Evolutionary conservation across 2,329 filamentous ascomycete genomes (phyloP), one percentile per base, ranked within the genome.

Genomic region (Xylaria sp.): DNA sequence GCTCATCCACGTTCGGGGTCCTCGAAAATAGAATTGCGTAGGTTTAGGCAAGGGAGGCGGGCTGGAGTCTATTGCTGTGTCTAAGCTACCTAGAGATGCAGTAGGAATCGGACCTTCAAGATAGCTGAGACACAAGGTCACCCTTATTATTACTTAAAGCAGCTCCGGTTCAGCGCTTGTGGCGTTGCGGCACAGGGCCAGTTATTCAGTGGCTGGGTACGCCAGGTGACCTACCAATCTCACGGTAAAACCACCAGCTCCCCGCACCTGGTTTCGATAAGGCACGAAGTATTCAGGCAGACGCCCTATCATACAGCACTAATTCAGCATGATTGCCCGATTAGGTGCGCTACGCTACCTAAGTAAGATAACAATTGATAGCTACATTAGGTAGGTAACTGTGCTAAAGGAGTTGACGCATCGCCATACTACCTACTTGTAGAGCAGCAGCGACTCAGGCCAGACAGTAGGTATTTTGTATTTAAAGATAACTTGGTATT

Each of bases 151-250:
- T 68, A 64, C 61, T 60, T 60, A 56, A 59, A 63, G 19, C 45
- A 66, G 59, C 53, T 59, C 34, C 42, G 32, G 45, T 64, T 51
- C 53, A 67, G 68, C 61, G 61, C 51, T 55, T 60, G 63, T 61
- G 24, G 59, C 57, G 57, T 58, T 54, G 62, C 59, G 12, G 53
- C 56, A 58, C 48, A 50, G 57, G 39, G 36, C 57, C 30, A 54
- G 32, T 61, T 50, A 67, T 54, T 64, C 27, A 55, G 67, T 67
- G 67, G 67, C 67, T 69, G 67, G 67, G 56, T n/a, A 19, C 53
- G 34, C 60, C 67, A 69, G 67, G 55, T 69, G 67, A 69, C 67
- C 60, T 19, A 39, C 42, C 42, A 63, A 62, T 63, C 56, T 59
- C 55, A 63, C 59, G 39, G 42, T 51, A 67, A 69, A 69, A 58